Conservation (phyloP, 1,139 yeast species). For the Martiniozyma asiatica region DNA sequence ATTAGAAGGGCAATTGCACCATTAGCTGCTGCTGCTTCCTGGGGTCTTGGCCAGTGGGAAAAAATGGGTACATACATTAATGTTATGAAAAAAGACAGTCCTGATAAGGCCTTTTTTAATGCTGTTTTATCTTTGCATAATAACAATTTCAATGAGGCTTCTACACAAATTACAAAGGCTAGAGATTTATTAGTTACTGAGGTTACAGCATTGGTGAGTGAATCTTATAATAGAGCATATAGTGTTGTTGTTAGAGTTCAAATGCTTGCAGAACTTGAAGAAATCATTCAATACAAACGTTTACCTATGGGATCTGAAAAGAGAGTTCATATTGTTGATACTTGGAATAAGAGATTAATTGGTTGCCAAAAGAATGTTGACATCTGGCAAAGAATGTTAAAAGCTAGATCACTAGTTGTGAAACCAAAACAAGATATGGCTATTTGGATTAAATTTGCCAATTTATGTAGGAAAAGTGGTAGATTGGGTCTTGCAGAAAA, state of each 20-base stretch:
- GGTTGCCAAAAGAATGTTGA: conserved; percentile 97
- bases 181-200: conserved; percentile 87
- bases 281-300: conserved; percentile 78
- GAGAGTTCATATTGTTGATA: conserved; percentile 66
- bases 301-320: conserved; percentile 75
- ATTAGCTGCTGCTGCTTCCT: conserved; percentile 95
- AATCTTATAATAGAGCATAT: conserved; percentile 92
- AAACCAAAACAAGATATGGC: conserved; percentile 96
- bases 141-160: conserved; percentile 75
- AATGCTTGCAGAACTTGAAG: conserved; percentile 94
- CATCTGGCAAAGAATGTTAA: conserved; percentile 93
- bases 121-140: conserved; percentile 82
- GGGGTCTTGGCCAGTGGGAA: conserved; percentile 99
- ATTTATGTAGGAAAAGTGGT: conserved; percentile 88
- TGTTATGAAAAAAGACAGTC: conserved; percentile 85
- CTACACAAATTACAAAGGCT: conserved; percentile 67
- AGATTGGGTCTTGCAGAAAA: conserved; percentile 87
- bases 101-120: conserved; percentile 88
- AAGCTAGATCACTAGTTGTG: conserved; percentile 85
- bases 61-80: conserved; percentile 83
- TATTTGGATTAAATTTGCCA: conserved; percentile 97
- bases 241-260: conserved; percentile 95
- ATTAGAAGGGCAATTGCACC: conserved; percentile 86
- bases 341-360: conserved; percentile 85
- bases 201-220: conserved; percentile 87